A percentile compares a stretch with the other conserved stretches of the same genome.
Conservation (phyloP, 1,284 basidiomycete species). For the Tremellales sp. region DNA sequence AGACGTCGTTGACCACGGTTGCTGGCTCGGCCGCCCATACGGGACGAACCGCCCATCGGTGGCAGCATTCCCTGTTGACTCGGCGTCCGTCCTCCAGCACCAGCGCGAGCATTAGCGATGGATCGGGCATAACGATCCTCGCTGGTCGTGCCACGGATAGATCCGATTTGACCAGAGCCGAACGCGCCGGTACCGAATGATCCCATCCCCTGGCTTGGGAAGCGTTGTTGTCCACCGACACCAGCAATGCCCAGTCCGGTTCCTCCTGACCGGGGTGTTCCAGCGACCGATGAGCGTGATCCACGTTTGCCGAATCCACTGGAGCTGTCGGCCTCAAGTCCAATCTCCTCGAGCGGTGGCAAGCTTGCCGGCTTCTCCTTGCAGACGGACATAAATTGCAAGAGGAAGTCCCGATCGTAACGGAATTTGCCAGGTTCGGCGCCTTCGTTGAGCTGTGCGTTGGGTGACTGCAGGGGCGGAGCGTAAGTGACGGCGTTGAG, state of each 20-base stretch:
- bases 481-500: constrained; percentile 77
- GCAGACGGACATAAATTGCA: constrained; percentile 96
- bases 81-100: constrained; percentile 43
- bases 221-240: constrained; percentile 42
- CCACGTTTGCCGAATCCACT: constrained; percentile 45
- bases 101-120: constrained; percentile 1
- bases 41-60: constrained; percentile 23
- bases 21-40: constrained; percentile 34
- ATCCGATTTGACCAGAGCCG: constrained; percentile 49
- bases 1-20: constrained; percentile 38
- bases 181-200: constrained; percentile 73
- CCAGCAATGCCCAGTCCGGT: constrained; percentile 23
- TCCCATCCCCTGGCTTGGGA: constrained; percentile 45
- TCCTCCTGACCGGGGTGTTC: constrained; percentile 51
- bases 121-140: constrained; percentile 62
- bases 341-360: constrained; percentile 85
- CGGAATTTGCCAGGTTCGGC: constrained; percentile 85
- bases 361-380: constrained; percentile 89
- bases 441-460: constrained; percentile 76
- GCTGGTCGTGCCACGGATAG: constrained; percentile 54
- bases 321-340: constrained; percentile 69
- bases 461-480: constrained; percentile 75
- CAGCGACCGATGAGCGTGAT: constrained; percentile 42
- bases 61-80: too few species aligned
- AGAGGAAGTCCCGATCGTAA: constrained; percentile 94